A percentile compares a stretch with the other conserved stretches of the same genome.
Evolutionary conservation across 192 early-diverging fungal species (phyloP).

Genomic region (Coemansia sp.): DNA sequence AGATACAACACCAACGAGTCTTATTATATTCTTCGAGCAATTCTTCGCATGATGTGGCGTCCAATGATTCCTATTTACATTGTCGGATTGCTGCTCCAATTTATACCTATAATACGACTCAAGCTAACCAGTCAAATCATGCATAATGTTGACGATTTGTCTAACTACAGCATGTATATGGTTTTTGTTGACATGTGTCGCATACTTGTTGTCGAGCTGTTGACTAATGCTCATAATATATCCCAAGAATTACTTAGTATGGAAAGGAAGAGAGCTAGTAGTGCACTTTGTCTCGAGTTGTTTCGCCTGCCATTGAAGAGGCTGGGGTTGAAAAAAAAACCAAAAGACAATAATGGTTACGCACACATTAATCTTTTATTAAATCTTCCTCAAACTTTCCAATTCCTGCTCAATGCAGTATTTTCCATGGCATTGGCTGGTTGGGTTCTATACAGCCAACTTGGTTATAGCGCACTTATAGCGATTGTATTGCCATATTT

Average conservation of each 20-base stretch:
- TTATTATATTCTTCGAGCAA: slow-evolving; percentile 30
- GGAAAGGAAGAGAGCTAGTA: neutral
- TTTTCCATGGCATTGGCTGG: neutral
- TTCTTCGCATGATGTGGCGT: slow-evolving; percentile 35
- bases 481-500: neutral
- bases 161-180: slow-evolving; percentile 15
- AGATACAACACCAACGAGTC: slow-evolving; percentile 31
- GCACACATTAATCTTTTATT: neutral
- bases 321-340: slow-evolving; percentile 7
- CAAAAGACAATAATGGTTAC: neutral
- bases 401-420: neutral
- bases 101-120: neutral
- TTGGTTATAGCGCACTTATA: slow-evolving; percentile 24
- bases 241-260: neutral
- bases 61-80: slow-evolving; percentile 31
- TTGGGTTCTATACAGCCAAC: slow-evolving; percentile 15
- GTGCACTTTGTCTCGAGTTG: slow-evolving; percentile 4
- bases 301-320: slow-evolving; percentile 21
- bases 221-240: neutral
- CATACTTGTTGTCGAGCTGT: neutral
- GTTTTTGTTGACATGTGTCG: slow-evolving; percentile 2
- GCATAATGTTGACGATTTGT: slow-evolving; percentile 13
- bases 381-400: neutral
- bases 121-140: slow-evolving; percentile 10
- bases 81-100: slow-evolving; percentile 4